These are phyloP conservation scores for Stachybotrys elegans DNA, from an alignment of 2,329 filamentous ascomycete genomes.

Conservation along the genomic window DNA sequence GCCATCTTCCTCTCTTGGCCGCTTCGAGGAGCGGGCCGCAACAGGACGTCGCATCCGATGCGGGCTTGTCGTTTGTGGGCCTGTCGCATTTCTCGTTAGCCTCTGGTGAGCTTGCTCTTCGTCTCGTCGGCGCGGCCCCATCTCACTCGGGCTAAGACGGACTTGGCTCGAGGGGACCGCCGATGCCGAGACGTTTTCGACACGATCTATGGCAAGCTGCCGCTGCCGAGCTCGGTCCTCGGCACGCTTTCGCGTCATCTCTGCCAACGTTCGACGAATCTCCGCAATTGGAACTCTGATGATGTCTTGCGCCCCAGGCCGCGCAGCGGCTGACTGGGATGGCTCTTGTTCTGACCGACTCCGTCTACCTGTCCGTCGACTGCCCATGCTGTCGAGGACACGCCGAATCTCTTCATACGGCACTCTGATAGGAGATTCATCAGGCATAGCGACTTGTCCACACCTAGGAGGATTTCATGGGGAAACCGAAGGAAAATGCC, in stretches of 20 bases:
- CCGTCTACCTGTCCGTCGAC: neutral
- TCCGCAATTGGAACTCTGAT: neutral
- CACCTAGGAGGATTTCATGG: neutral
- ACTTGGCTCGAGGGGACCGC: neutral
- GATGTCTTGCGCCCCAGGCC: neutral
- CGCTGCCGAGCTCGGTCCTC: conserved; percentile 1
- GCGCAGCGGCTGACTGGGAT: neutral
- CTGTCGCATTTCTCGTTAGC: neutral
- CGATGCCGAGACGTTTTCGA: neutral
- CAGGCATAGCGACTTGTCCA: neutral
- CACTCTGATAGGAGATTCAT: conserved; percentile 1
- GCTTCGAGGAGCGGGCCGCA: conserved; percentile 1
- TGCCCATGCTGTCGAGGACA: neutral
- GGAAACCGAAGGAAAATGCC: neutral
- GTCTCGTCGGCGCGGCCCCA: neutral
- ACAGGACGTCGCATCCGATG: neutral
- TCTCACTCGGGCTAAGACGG: neutral
- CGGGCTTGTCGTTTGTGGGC: neutral
- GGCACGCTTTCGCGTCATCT: conserved; percentile 5
- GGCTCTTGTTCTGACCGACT: neutral
- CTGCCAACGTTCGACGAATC: conserved; percentile 1
- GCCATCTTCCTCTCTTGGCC: conserved; percentile 1
- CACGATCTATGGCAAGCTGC: neutral
- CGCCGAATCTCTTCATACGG: conserved; percentile 2
- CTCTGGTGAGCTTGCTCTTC: neutral